phyloP scores from a whole-genome alignment of 2,329 filamentous ascomycete species.

The Trichophyton benhamiae region DNA sequence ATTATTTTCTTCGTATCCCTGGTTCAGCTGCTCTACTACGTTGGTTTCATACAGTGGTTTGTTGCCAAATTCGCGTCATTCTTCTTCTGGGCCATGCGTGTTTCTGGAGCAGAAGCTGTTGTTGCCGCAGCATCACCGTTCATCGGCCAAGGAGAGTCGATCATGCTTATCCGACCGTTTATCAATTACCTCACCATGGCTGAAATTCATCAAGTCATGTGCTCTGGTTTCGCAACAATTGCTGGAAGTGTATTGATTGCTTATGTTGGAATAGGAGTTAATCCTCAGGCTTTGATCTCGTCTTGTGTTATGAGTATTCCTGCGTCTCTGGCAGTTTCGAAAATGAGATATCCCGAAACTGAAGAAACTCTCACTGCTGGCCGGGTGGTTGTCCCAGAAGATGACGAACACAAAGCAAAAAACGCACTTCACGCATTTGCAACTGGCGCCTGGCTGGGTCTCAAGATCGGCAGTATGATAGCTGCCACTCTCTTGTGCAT shows the following conservation, averaged over 20 bases:
- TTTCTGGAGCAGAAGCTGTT: constrained; percentile 85
- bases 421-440: constrained; percentile 78
- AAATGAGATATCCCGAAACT: constrained; percentile 77
- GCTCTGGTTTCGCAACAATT: constrained; percentile 83
- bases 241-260: constrained; percentile 76
- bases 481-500: constrained; percentile 69
- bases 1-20: constrained; percentile 94
- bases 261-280: constrained; percentile 74
- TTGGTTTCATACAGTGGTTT: constrained; percentile 77
- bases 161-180: constrained; percentile 82
- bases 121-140: constrained; percentile 88
- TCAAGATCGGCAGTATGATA: constrained; percentile 81
- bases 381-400: constrained; percentile 66
- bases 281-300: constrained; percentile 72
- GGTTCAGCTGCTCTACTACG: constrained; percentile 76
- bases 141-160: constrained; percentile 86
- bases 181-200: constrained; percentile 73
- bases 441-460: constrained; percentile 70
- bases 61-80: constrained; percentile 75
- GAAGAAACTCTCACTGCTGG: constrained; percentile 78
- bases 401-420: constrained; percentile 56
- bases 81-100: constrained; percentile 80
- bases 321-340: constrained; percentile 76
- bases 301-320: constrained; percentile 95
- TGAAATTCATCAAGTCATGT: constrained; percentile 87